These are phyloP conservation scores for Acer saccharum DNA, from an alignment of 345 rosid genomes.

Conservation along the genomic window DNA sequence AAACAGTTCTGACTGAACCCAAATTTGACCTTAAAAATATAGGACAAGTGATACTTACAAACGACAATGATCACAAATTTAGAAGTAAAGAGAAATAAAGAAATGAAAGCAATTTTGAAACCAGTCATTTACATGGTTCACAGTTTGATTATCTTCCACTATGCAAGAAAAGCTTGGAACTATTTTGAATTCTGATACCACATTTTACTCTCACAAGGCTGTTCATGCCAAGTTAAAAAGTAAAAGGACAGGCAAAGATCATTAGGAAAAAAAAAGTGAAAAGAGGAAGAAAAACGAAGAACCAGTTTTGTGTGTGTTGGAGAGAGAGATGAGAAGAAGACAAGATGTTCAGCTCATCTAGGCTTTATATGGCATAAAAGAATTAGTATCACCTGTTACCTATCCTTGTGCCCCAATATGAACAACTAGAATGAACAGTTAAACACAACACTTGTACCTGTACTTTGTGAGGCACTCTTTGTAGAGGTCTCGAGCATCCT, in stretches of 20 bases:
- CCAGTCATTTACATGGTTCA: neutral
- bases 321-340: neutral
- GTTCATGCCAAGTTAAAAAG: neutral
- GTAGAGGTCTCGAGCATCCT: conserved; percentile 71
- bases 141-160: neutral
- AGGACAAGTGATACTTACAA: neutral
- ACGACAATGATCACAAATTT: neutral
- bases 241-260: too few species aligned
- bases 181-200: neutral
- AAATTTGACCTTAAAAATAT: neutral
- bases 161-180: neutral
- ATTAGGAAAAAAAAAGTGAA: too few species aligned
- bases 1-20: neutral
- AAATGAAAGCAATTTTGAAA: neutral
- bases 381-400: neutral
- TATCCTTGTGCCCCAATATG: neutral
- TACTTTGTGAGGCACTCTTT: conserved; percentile 68
- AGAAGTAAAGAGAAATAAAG: neutral
- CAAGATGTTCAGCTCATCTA: neutral
- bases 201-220: conserved; percentile 8
- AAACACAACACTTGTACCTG: conserved; percentile 49
- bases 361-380: conserved; percentile 5
- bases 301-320: neutral
- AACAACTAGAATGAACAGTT: conserved; percentile 4
- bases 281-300: conserved; percentile 4